A percentile compares a stretch with the other conserved stretches of the same genome.
Evolutionary conservation across 805 yeast species (phyloP).

Genomic region (Saccharomycopsis sp.): DNA sequence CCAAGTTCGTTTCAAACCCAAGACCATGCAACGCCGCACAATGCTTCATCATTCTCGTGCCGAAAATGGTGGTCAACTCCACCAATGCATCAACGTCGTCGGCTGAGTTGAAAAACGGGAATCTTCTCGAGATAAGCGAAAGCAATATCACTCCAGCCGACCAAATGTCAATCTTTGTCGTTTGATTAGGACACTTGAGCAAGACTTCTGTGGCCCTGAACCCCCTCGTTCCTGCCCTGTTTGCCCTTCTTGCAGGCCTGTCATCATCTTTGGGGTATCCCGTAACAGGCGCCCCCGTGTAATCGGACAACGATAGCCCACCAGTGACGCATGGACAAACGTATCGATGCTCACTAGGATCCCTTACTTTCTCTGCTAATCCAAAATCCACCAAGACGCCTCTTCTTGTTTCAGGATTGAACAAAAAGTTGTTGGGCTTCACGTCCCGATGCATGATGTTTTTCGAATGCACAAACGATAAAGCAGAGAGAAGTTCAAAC

Average conservation of each 20-base stretch:
- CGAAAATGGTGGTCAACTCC: slow-evolving; percentile 77
- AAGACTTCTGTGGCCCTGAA: slow-evolving; percentile 92
- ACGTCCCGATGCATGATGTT: slow-evolving; percentile 89
- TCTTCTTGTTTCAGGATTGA: slow-evolving; percentile 45
- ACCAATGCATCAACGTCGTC: slow-evolving; percentile 89
- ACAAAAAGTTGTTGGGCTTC: slow-evolving; percentile 72
- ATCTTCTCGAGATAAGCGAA: slow-evolving; percentile 67
- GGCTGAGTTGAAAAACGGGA: slow-evolving; percentile 88
- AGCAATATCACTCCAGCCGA: slow-evolving; percentile 83
- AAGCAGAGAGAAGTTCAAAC: slow-evolving; percentile 67
- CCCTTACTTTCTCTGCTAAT: slow-evolving; percentile 50
- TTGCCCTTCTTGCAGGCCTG: slow-evolving; percentile 85
- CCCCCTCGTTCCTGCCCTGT: slow-evolving; percentile 94
- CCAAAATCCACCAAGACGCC: slow-evolving; percentile 93
- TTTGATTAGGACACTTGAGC: slow-evolving; percentile 76
- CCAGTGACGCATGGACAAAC: slow-evolving; percentile 52
- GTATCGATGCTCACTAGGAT: slow-evolving; percentile 19
- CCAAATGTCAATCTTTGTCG: slow-evolving; percentile 82
- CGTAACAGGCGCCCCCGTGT: slow-evolving; percentile 24
- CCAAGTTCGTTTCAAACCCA: slow-evolving; percentile 62
- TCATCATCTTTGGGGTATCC: slow-evolving; percentile 85
- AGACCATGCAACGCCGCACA: slow-evolving; percentile 84
- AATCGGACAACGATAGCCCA: slow-evolving; percentile 21
- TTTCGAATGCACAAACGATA: slow-evolving; percentile 56
- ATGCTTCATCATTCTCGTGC: slow-evolving; percentile 58